Percentiles rank a stretch among this genome's conserved stretches.
Conservation (phyloP, 2,329 filamentous ascomycete genomes). For the Aspergillus sp. region DNA sequence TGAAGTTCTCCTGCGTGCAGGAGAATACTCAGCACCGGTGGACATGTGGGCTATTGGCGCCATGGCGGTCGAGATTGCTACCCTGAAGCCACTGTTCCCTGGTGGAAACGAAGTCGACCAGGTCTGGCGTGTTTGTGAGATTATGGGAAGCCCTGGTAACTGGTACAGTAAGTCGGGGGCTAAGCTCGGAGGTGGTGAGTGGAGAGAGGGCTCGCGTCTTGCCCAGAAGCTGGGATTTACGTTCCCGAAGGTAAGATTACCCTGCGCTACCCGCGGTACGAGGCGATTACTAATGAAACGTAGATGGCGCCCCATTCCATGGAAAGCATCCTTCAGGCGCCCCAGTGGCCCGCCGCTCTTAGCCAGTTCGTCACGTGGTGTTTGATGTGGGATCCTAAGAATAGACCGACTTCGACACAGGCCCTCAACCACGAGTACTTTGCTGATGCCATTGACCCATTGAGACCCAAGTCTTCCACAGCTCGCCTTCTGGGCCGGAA, state of each 20-base stretch:
- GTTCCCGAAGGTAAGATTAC: constrained; percentile 71
- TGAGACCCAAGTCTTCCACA: constrained; percentile 86
- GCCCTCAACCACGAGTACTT: constrained; percentile 97
- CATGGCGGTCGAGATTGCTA: constrained; percentile 98
- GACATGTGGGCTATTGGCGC: constrained; percentile 98
- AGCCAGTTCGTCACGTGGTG: constrained; percentile 97
- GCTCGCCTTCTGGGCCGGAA: constrained; percentile 85
- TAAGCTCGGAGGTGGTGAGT: constrained; percentile 91
- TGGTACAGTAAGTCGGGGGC: constrained; percentile 93
- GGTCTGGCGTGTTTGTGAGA: constrained; percentile 97
- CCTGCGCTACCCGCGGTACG: neutral
- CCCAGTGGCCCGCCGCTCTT: constrained; percentile 87
- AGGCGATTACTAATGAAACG: constrained; percentile 11
- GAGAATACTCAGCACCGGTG: constrained; percentile 95
- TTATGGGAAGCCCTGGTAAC: constrained; percentile 97
- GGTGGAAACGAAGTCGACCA: constrained; percentile 98
- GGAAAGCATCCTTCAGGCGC: constrained; percentile 86
- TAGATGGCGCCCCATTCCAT: constrained; percentile 96
- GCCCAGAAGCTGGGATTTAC: constrained; percentile 97
- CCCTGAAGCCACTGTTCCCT: constrained; percentile 92
- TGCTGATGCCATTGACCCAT: constrained; percentile 83
- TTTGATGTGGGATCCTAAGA: constrained; percentile 97
- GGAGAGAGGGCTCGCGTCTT: constrained; percentile 89
- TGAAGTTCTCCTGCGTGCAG: constrained; percentile 88
- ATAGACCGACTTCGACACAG: constrained; percentile 85